These are phyloP conservation scores for Pelargonium australe DNA, from an alignment of 441 rosid genomes.

Conservation along the genomic window DNA sequence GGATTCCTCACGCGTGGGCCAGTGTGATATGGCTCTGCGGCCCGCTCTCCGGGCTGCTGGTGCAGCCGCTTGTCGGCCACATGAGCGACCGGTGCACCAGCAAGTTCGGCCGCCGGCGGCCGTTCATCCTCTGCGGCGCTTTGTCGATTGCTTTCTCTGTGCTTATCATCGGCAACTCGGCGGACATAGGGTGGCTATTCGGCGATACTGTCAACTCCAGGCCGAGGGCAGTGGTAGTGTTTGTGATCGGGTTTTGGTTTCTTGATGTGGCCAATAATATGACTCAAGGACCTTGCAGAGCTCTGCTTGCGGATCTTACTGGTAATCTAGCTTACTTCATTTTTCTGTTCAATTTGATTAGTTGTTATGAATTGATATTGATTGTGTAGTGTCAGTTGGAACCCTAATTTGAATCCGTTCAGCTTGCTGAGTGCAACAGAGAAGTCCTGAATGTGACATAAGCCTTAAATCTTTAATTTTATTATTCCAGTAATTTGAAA, in stretches of 20 bases:
- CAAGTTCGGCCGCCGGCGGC: slow-evolving; percentile 83
- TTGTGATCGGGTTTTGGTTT: slow-evolving; percentile 89
- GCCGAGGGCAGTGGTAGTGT: slow-evolving; percentile 67
- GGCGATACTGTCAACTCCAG: slow-evolving; percentile 50
- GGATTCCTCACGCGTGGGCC: slow-evolving; percentile 94
- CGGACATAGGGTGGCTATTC: slow-evolving; percentile 84
- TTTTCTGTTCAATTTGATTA: neutral
- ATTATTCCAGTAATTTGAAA: neutral
- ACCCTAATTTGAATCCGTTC: neutral
- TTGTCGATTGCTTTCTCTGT: slow-evolving; percentile 50
- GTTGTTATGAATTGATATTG: neutral
- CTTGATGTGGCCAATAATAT: slow-evolving; percentile 85
- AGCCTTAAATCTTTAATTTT: neutral
- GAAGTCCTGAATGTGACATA: neutral
- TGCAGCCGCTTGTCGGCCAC: slow-evolving; percentile 86
- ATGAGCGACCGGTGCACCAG: slow-evolving; percentile 83
- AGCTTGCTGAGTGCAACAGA: neutral
- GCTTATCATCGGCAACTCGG: slow-evolving; percentile 65
- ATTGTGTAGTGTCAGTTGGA: neutral
- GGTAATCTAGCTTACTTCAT: slow-evolving; percentile 31
- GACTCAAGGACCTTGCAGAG: slow-evolving; percentile 97
- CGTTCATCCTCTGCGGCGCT: slow-evolving; percentile 65
- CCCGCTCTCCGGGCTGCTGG: slow-evolving; percentile 78
- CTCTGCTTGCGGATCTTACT: slow-evolving; percentile 92
- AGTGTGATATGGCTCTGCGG: slow-evolving; percentile 96